These are phyloP conservation scores for Sechiopsis laciniata DNA, from an alignment of 306 rosid genomes.

Conservation along the genomic window DNA sequence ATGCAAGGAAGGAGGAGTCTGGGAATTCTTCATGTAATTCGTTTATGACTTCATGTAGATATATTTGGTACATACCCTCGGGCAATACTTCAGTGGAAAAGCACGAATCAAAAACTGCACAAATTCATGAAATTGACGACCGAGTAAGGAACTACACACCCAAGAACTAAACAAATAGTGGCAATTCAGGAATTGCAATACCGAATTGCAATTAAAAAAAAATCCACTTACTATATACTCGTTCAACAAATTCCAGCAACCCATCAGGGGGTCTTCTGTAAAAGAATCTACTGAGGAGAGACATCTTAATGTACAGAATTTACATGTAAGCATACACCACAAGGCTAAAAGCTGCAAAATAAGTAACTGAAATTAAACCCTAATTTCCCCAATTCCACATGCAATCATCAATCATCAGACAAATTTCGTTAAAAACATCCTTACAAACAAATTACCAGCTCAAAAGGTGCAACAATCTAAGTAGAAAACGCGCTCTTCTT, in stretches of 20 bases:
- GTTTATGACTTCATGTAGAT: constrained; percentile 62
- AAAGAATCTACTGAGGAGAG: constrained; percentile 89
- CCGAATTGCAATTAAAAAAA: constrained; percentile 7
- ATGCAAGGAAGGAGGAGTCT: constrained; percentile 77
- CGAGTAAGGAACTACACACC: neutral
- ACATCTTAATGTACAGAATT: constrained; percentile 38
- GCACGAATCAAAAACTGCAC: constrained; percentile 92
- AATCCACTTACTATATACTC: constrained; percentile 63
- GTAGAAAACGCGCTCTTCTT: too few relatives aligned
- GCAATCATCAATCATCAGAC: neutral
- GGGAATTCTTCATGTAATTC: constrained; percentile 92
- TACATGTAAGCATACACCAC: constrained; percentile 18
- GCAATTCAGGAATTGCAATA: constrained; percentile 1
- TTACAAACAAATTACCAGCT: neutral
- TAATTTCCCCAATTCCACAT: constrained; percentile 1
- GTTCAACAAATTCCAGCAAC: constrained; percentile 75
- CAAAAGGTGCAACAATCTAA: too few relatives aligned
- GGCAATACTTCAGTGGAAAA: constrained; percentile 86
- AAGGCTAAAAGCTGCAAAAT: constrained; percentile 25
- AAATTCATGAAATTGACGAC: neutral
- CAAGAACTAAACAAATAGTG: neutral
- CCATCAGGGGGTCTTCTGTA: constrained; percentile 96
- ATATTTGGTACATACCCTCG: constrained; percentile 75
- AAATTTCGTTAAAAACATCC: neutral
- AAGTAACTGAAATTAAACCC: neutral